Conservation (phyloP, 768 basidiomycete species). For the Mycena rosella region DNA sequence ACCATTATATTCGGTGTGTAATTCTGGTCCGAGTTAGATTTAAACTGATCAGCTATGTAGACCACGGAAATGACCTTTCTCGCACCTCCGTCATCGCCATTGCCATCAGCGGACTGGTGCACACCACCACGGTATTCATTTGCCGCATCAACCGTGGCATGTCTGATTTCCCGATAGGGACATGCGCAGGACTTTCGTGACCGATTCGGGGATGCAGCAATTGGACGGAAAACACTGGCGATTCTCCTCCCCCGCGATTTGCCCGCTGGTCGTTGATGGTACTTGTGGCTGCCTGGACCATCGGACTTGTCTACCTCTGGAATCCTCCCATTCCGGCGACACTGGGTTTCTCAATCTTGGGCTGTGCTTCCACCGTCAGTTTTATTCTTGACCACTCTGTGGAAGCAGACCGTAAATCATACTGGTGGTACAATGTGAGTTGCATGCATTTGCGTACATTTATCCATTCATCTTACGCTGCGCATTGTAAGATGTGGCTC, state of each 20-base stretch:
- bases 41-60: slow-evolving; percentile 17
- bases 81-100: slow-evolving; percentile 41
- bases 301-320: slow-evolving; percentile 34
- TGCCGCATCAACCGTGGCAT: background rate
- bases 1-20: slow-evolving; percentile 38
- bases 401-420: slow-evolving; percentile 36
- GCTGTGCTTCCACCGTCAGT: slow-evolving; percentile 22
- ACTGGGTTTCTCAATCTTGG: slow-evolving; percentile 16
- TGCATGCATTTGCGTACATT: background rate
- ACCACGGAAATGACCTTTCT: slow-evolving; percentile 34
- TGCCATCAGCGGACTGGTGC: slow-evolving; percentile 47
- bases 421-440: slow-evolving; percentile 40
- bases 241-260: slow-evolving; percentile 36
- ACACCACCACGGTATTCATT: slow-evolving; percentile 48
- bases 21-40: background rate
- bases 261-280: slow-evolving; percentile 40
- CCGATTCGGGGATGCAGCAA: slow-evolving; percentile 38
- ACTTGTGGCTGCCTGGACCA: slow-evolving; percentile 32
- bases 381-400: slow-evolving; percentile 34
- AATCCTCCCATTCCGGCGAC: slow-evolving; percentile 27
- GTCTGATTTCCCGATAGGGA: slow-evolving; percentile 23
- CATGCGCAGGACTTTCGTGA: slow-evolving; percentile 43
- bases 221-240: slow-evolving; percentile 40
- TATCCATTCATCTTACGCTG: background rate
- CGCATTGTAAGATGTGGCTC: too few species aligned